Evolutionary conservation across 2,329 filamentous ascomycete genomes (phyloP).

Genomic region (Aspergillus aculeatinus): DNA sequence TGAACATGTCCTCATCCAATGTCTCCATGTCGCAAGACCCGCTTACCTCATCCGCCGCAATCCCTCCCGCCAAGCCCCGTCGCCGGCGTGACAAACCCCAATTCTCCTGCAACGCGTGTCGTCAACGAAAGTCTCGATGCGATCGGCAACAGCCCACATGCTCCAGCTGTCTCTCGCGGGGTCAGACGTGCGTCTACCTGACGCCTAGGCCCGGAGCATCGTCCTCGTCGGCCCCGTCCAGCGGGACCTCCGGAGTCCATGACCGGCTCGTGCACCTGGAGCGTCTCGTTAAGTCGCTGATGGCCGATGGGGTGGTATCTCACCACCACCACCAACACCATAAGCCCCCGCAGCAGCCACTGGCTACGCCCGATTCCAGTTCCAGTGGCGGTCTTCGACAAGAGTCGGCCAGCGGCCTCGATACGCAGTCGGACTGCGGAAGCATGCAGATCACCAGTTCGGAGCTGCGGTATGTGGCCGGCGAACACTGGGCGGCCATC

Average conservation of each 20-base stretch:
- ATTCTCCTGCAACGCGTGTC: conserved; percentile 38
- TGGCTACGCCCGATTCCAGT: neutral
- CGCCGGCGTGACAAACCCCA: conserved; percentile 36
- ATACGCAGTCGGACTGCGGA: conserved; percentile 20
- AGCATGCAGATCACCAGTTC: conserved; percentile 21
- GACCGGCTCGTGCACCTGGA: conserved; percentile 59
- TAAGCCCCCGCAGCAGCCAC: neutral
- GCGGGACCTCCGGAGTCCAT: conserved; percentile 46
- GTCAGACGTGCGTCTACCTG: conserved; percentile 54
- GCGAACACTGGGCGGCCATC: conserved; percentile 31
- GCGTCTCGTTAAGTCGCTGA: conserved; percentile 56
- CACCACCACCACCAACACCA: neutral
- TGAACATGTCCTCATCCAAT: neutral
- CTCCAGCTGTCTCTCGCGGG: conserved; percentile 56
- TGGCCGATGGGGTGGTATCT: conserved; percentile 19
- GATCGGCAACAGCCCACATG: conserved; percentile 55
- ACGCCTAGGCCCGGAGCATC: neutral
- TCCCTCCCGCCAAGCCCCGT: conserved; percentile 12
- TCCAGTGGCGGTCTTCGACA: neutral
- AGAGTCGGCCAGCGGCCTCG: neutral
- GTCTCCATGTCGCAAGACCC: neutral
- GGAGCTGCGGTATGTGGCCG: conserved; percentile 24
- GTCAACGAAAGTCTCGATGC: conserved; percentile 52
- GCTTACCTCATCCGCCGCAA: neutral
- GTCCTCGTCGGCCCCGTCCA: conserved; percentile 22